These are phyloP conservation scores for Hyphodiscus sp. DNA, from an alignment of 2,329 filamentous ascomycete species.

Conservation along the genomic window DNA sequence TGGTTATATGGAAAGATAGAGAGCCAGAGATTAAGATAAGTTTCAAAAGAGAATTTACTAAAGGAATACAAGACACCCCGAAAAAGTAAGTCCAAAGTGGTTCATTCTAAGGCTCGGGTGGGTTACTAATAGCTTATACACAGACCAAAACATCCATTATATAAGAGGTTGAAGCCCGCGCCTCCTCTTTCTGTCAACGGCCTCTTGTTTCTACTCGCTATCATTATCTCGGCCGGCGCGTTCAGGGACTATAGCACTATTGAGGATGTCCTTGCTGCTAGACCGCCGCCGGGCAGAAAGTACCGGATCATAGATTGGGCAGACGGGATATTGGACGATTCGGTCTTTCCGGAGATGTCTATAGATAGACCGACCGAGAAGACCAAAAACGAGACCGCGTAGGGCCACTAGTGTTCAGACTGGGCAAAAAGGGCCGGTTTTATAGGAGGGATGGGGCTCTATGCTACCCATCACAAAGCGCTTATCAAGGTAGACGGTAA, in stretches of 20 bases:
- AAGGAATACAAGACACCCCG: slow-evolving; percentile 10
- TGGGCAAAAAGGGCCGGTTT: slow-evolving; percentile 11
- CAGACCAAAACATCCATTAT: slow-evolving; percentile 12
- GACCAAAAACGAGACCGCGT: slow-evolving; percentile 11
- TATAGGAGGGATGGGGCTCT: slow-evolving; percentile 7
- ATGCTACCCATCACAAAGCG: slow-evolving; percentile 6
- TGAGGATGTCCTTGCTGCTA: slow-evolving; percentile 8
- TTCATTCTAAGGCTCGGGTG: slow-evolving; percentile 4
- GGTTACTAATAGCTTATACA: slow-evolving; percentile 10
- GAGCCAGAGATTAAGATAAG: slow-evolving; percentile 14
- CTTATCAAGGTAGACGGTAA: slow-evolving; percentile 14
- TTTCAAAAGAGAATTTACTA: slow-evolving; percentile 16
- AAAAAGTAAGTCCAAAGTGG: slow-evolving; percentile 15
- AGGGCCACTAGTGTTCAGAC: slow-evolving; percentile 9
- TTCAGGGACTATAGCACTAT: slow-evolving; percentile 9
- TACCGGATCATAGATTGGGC: slow-evolving; percentile 9
- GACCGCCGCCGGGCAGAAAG: slow-evolving; percentile 6
- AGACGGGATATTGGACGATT: slow-evolving; percentile 2
- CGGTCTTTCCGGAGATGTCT: slow-evolving; percentile 9
- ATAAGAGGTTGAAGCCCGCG: slow-evolving; percentile 9
- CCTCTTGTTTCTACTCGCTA: slow-evolving; percentile 12
- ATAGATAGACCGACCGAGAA: slow-evolving; percentile 9
- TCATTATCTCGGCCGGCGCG: slow-evolving; percentile 8
- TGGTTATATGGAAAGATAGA: slow-evolving; percentile 15
- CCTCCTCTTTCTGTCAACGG: slow-evolving; percentile 9